Evolutionary conservation across 129 eudicot genomes (phyloP).

Genomic region (Apium graveolens): DNA sequence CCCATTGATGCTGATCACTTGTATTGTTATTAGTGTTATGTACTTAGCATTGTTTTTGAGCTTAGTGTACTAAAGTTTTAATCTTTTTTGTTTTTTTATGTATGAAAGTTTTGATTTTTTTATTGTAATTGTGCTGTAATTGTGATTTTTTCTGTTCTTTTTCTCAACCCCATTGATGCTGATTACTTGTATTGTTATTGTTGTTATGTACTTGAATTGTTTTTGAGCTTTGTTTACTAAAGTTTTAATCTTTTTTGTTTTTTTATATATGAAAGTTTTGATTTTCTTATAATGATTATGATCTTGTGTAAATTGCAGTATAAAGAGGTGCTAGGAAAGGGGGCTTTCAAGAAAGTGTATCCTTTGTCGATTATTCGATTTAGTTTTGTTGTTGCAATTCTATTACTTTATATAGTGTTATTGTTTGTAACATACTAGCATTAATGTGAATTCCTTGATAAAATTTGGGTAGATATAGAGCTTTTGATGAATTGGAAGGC

Average conservation of each 20-base stretch:
- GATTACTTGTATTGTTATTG: not conserved
- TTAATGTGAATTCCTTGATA: constrained; percentile 26
- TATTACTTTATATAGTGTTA: not conserved
- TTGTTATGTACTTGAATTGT: not conserved
- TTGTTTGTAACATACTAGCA: not conserved
- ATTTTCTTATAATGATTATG: not conserved
- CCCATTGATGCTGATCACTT: not conserved
- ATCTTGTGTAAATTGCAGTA: constrained; percentile 50
- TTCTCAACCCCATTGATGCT: not conserved
- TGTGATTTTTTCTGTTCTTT: too few species aligned
- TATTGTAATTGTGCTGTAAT: too few species aligned
- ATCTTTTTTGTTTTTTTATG: not conserved
- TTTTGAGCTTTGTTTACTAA: not conserved
- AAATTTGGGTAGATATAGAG: constrained; percentile 53
- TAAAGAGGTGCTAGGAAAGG: constrained; percentile 84
- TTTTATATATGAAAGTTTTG: not conserved
- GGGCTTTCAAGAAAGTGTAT: constrained; percentile 97
- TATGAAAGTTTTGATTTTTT: not conserved
- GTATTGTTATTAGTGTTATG: not conserved
- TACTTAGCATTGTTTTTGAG: not conserved
- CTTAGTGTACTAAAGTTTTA: not conserved
- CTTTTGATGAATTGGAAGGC: constrained; percentile 92
- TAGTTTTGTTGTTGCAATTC: not conserved
- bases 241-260: not conserved
- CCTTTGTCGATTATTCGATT: constrained; percentile 13